These are phyloP conservation scores for Cryptococcus floricola DNA, from an alignment of 1,284 basidiomycete genomes.

Conservation along the genomic window DNA sequence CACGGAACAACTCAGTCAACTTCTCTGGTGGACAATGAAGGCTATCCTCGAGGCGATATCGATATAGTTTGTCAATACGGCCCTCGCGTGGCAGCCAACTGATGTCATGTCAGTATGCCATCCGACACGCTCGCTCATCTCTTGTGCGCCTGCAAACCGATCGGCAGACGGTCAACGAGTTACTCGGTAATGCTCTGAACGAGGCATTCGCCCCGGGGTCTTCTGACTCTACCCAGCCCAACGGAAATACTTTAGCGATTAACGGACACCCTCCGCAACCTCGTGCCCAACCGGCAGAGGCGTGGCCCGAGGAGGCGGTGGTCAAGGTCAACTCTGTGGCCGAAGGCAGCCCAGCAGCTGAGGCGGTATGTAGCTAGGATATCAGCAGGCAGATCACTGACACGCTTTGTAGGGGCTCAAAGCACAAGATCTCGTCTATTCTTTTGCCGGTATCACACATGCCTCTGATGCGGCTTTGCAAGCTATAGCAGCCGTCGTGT, in stretches of 20 bases:
- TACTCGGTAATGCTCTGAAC: conserved; percentile 65
- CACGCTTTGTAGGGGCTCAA: conserved; percentile 58
- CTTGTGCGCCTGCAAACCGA: conserved; percentile 64
- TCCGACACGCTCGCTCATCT: conserved; percentile 59
- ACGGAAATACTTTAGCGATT: conserved; percentile 9
- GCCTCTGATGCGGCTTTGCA: conserved; percentile 51
- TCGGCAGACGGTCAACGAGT: conserved; percentile 60
- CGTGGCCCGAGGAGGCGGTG: conserved; percentile 51
- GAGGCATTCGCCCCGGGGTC: conserved; percentile 54
- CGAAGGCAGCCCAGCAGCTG: conserved; percentile 68
- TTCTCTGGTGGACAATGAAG: conserved; percentile 73
- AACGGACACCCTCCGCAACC: background rate
- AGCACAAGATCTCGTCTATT: conserved; percentile 66
- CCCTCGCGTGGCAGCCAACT: conserved; percentile 61
- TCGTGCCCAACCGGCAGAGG: background rate
- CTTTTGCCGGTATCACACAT: conserved; percentile 64
- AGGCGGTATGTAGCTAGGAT: conserved; percentile 58
- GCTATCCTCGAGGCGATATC: conserved; percentile 69
- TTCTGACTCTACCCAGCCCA: conserved; percentile 24
- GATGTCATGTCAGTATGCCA: conserved; percentile 56
- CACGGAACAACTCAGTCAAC: conserved; percentile 48
- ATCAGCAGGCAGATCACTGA: background rate
- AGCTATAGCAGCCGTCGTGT: conserved; percentile 67
- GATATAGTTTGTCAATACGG: conserved; percentile 75
- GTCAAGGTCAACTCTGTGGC: conserved; percentile 75